A percentile compares a stretch with the other conserved stretches of the same genome.
Conservation (phyloP, 805 yeast species). For the Starmerella powellii region DNA sequence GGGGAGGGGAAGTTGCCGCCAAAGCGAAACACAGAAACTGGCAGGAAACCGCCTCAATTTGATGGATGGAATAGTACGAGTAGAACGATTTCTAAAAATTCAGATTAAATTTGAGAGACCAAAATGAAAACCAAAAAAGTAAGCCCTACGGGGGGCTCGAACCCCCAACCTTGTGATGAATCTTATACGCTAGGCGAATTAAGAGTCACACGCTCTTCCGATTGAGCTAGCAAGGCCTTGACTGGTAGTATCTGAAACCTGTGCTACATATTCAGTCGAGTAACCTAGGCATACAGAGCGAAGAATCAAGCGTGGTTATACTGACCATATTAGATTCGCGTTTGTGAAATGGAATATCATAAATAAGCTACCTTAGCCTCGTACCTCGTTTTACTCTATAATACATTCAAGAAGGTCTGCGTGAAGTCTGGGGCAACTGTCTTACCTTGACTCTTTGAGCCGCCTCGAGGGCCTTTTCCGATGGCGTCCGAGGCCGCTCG, state of each 20-base stretch:
- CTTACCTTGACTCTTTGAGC: slow-evolving; percentile 9
- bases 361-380: too few species aligned
- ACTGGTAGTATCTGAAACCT: neutral
- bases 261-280: neutral
- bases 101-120: too few species aligned
- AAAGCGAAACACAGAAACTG: too few species aligned
- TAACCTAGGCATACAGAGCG: neutral
- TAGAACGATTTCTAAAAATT: too few species aligned
- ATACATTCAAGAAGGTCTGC: too few species aligned
- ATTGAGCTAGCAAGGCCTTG: slow-evolving; percentile 21
- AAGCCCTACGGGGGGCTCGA: slow-evolving; percentile 24
- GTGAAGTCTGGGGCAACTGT: neutral
- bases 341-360: too few species aligned
- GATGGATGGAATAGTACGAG: too few species aligned
- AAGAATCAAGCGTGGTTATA: neutral
- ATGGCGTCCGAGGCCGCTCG: slow-evolving; percentile 11
- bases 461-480: slow-evolving; percentile 17
- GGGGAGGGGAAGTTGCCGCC: too few species aligned
- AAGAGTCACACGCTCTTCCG: slow-evolving; percentile 24
- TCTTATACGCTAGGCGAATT: slow-evolving; percentile 7
- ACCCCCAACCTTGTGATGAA: slow-evolving; percentile 23
- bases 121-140: slow-evolving; percentile 5
- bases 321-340: too few species aligned
- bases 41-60: too few species aligned
- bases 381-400: too few species aligned